Evolutionary conservation across 2,329 filamentous ascomycete genomes (phyloP), one percentile per base, ranked within the genome.

Genomic region (Fusarium coffeatum): DNA sequence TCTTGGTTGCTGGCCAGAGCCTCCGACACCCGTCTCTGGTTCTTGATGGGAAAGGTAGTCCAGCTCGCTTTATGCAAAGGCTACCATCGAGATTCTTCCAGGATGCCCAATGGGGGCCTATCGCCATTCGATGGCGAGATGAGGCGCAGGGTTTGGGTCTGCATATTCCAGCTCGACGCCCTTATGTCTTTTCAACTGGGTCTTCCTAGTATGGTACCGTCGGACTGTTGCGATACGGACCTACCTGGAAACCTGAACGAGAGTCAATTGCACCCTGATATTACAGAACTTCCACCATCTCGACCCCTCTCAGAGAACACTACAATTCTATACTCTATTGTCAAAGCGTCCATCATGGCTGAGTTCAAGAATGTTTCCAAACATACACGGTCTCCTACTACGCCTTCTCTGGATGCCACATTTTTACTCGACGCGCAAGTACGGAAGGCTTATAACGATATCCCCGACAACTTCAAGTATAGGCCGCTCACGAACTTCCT

Each of bases 21-120:
- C 3, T 60, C 76, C 0, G 70, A 83, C 49, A 74, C 80, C 48
- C 80, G 83, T 25, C 76, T 81, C 3, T 85, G 83, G 83, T 80
- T 83, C 6, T 80, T 83, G 8, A 80, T 82, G 58, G 80, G 82
- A 9, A 76, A 82, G 20, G 77, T 81, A 13, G 80, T 81, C 2
- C 80, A 84, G 2, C 78, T 85, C 20, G 84, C 83, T 0, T 82
- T 85, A 55, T 79, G 81, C 5, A 80, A 84, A 77, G 83, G 84
- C 3, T 86, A 86, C 49, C 83, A 85, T 55, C 79, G 83, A 10
- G 84, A 86, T 41, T 78, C 82, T 0, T 76, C 74, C 11, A 79
- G 81, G 34, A 72, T 84, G 3, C 70, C 80, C 2, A 64, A 75
- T 0, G 23, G 42, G 0, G 22, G 6, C 0, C 73, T 85, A 11